Percentiles rank a stretch among this genome's conserved stretches.
phyloP scores from a whole-genome alignment of 1,284 basidiomycete genomes.

The Sanghuangporus baumii region DNA sequence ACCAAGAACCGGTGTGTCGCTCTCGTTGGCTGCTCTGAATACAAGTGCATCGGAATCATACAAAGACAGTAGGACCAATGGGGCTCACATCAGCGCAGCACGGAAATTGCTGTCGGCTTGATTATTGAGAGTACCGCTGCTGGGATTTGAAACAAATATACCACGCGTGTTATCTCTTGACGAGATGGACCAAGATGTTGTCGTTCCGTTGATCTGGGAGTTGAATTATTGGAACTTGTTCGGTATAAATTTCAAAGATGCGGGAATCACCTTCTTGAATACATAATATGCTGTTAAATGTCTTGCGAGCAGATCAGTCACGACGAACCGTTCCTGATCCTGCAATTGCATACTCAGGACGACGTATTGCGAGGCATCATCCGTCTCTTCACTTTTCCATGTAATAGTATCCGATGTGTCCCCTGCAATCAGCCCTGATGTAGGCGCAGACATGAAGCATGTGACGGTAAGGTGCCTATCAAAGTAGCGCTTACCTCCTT shows the following conservation, averaged over 20 bases:
- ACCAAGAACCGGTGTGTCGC: neutral
- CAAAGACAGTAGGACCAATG: neutral
- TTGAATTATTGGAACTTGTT: neutral
- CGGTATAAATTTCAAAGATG: neutral
- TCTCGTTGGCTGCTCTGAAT: neutral
- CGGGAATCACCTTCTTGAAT: constrained; percentile 19
- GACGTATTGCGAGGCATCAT: constrained; percentile 21
- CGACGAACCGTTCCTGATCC: constrained; percentile 21
- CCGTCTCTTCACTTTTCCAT: constrained; percentile 24
- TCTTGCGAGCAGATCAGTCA: constrained; percentile 29
- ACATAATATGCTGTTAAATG: constrained; percentile 32
- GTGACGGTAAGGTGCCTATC: neutral
- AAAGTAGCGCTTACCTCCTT: constrained; percentile 20
- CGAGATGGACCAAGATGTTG: neutral
- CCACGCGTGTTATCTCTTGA: neutral
- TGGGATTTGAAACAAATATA: neutral
- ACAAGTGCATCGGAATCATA: neutral
- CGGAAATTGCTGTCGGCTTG: neutral
- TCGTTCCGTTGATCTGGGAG: neutral
- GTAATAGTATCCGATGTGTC: constrained; percentile 24
- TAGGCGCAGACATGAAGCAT: neutral
- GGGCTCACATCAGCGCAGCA: neutral
- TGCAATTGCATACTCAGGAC: constrained; percentile 27
- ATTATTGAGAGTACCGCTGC: neutral
- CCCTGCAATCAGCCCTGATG: constrained; percentile 31